phyloP scores from a whole-genome alignment of 2,329 filamentous ascomycete genomes.

The Colletotrichum scovillei region DNA sequence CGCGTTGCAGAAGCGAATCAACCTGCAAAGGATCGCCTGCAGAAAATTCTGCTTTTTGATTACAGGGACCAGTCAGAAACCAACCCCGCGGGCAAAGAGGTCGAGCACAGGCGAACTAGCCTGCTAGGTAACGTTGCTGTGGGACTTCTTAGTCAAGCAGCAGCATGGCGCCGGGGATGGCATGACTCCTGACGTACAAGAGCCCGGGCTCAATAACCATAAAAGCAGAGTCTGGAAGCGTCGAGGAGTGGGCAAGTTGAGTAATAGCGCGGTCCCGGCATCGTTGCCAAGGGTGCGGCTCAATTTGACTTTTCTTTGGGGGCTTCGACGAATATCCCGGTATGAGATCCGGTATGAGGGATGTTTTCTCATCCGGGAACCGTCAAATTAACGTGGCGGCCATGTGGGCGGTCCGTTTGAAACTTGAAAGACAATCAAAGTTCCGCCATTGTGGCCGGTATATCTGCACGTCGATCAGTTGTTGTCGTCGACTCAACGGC shows the following conservation, averaged over 20 bases:
- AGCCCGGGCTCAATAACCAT: background rate
- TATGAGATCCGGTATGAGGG: background rate
- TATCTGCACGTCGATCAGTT: background rate
- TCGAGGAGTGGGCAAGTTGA: background rate
- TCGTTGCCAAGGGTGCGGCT: conserved; percentile 23
- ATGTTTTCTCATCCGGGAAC: background rate
- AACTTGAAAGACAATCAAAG: background rate
- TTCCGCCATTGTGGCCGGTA: background rate
- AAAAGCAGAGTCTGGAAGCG: background rate
- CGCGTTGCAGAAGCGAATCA: background rate
- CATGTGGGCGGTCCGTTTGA: background rate
- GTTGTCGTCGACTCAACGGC: background rate
- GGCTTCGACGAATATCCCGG: conserved; percentile 1
- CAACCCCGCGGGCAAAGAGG: background rate
- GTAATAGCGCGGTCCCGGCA: conserved; percentile 15
- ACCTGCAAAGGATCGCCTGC: background rate
- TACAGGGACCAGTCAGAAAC: conserved; percentile 11
- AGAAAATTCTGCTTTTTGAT: background rate
- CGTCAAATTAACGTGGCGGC: conserved; percentile 23
- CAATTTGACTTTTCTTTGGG: conserved; percentile 1
- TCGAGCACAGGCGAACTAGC: background rate
- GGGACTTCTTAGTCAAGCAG: conserved; percentile 24
- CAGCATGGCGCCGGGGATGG: background rate
- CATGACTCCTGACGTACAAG: background rate
- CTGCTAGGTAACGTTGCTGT: background rate